Evolutionary conservation across 192 early-diverging fungal species (phyloP).

Genomic region (Backusella tarrabulga): DNA sequence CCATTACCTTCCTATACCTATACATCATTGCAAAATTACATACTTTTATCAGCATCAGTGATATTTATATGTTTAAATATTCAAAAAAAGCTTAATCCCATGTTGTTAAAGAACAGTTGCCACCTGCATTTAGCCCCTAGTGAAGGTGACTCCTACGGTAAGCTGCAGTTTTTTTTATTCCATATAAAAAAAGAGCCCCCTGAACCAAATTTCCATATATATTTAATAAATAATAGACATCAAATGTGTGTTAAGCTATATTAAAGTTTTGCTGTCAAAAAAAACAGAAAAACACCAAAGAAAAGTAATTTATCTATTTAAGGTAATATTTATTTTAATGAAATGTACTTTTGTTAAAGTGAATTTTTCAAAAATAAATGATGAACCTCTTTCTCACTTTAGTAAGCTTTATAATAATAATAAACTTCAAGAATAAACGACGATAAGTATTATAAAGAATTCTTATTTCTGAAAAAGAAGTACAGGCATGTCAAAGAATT

Average conservation of each 20-base stretch:
- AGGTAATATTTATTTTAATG: not conserved
- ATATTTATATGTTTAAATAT: not conserved
- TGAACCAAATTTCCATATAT: not conserved
- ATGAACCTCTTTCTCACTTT: not conserved
- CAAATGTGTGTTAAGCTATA: not conserved
- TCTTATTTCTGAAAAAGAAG: not conserved
- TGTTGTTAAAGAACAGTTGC: conserved; percentile 5
- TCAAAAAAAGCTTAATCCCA: conserved; percentile 1
- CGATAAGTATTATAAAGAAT: not conserved
- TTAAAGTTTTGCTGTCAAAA: not conserved
- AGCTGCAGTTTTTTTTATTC: not conserved
- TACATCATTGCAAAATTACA: not conserved
- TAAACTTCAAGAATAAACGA: not conserved
- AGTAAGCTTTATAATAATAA: not conserved
- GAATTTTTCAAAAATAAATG: not conserved
- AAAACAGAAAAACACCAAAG: not conserved
- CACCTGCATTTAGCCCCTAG: not conserved
- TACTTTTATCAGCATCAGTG: not conserved
- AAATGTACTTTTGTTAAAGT: not conserved
- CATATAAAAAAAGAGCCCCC: not conserved
- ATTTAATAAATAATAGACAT: conserved; percentile 5
- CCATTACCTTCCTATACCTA: not conserved
- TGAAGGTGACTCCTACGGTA: not conserved
- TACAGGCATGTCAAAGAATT: not conserved
- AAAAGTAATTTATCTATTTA: not conserved